Evolutionary conservation across 169 alveolate species (phyloP), one percentile per base, ranked within the genome.

Genomic region (Eimeria praecox): DNA sequence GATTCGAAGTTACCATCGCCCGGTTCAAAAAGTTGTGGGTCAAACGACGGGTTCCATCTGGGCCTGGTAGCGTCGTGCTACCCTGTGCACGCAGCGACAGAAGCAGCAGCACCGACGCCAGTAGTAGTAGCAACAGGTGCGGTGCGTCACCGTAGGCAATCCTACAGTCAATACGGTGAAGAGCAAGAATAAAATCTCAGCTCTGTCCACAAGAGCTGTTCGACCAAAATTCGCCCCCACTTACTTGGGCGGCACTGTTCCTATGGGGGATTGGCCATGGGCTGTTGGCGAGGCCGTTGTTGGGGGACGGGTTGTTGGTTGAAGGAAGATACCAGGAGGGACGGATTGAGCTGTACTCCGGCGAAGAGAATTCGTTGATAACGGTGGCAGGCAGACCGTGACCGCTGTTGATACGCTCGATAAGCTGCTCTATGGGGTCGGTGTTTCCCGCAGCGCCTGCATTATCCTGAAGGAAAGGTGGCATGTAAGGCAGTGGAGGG

Each of bases 191-290:
- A 64, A 33, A 40, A 44, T 30, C 33, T 54, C 94, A n/a, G 24
- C 49, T 49, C 56, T 30, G 10, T 12, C 27, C n/a, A 38, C 56
- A 54, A 30, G 35, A 10, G 64, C 87, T 46, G 88, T 49, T 9
- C 42, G 52, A 33, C 5, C 52, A 14, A 5, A n/a, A 30, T 80
- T 33, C 20, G 44, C 78, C 38, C 42, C 82, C 44, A n/a, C 95
- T 33, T 49, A 95, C 97, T 90, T 95, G 97, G n/a, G 95, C 95
- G 40, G 75, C 69, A 20, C 96, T 91, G 30, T 95, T 90, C 35
- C 97, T 94, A 87, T 95, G 97, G 18, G 97, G 95, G n/a, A 78
- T 49, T 10, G 97, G 94, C 97, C 97, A 95, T 4, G 97, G 95
- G 96, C 97, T 96, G 40, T 59, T 62, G 52, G 94, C 97, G 27